Base-by-base conservation (phyloP, 1,284 basidiomycete species). In the Ganoderma boninense region DNA sequence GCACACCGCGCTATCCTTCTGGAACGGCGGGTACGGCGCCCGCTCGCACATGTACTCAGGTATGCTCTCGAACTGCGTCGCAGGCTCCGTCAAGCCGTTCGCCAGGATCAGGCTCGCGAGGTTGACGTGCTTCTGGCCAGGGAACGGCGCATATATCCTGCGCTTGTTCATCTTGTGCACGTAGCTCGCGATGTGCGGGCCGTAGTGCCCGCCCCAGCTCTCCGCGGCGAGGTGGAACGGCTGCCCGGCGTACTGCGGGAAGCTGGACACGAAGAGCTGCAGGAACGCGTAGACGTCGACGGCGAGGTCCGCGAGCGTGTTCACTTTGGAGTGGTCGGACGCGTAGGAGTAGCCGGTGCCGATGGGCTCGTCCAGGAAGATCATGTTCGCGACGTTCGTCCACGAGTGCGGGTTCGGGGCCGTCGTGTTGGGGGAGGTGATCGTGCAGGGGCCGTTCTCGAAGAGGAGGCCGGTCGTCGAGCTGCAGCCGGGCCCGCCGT, bases 241-340 rank as follows among this genome's bases (percentile, higher is more conserved):
- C 14, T 84, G 82, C 61, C 84, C 84, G 5, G 91, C 85, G 79
- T 95, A 95, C 76, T 95, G 77, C 2, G 89, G 87, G 84, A 87
- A 91, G 67, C 91, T 85, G 72, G 86, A 83, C 71, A 97, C 84
- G 88, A 98, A 98, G 57, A 98, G 88, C 77, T 96, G 86, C 64
- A 97, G 85, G 89, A 98, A 97, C 1, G 94, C 94, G 76, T 95
- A 95, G 29, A 97, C 95, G 75, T 98, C 96, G 79, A 90, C 85
- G 26, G 92, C 95, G 4, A 92, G 92, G 56, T 89, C 88, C 18
- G 92, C 91, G 70, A 90, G 92, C 43, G 85, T 92, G 78, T 90
- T 87, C 70, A 98, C 93, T 4, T 85, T 86, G 2, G 89, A 91
- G 23, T 89, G 88, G 68, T 92, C 89, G 32, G 90, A 87, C 16